These are phyloP conservation scores for Copromyces sp. DNA, from an alignment of 495 filamentous ascomycete species.

Conservation along the genomic window DNA sequence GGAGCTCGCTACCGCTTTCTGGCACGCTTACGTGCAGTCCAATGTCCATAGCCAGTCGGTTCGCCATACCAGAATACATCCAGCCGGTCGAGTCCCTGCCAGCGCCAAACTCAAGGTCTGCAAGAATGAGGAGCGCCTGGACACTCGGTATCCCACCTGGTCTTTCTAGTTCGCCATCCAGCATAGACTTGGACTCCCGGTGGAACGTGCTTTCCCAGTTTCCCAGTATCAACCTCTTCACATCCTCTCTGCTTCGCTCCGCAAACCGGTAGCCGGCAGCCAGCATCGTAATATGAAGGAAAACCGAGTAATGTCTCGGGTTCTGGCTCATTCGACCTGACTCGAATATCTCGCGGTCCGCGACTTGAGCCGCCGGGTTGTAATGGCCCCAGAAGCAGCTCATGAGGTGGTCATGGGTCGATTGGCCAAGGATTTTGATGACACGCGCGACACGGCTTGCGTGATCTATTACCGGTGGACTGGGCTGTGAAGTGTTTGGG, in stretches of 20 bases:
- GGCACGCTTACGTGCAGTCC: conserved; percentile 39
- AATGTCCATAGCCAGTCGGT: conserved; percentile 40
- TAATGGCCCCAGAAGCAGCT: conserved; percentile 41
- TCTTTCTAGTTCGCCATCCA: conserved; percentile 40
- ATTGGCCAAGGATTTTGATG: conserved; percentile 30
- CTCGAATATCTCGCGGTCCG: conserved; percentile 39
- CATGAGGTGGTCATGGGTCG: conserved; percentile 44
- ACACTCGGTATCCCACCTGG: conserved; percentile 41
- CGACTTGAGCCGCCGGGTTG: conserved; percentile 35
- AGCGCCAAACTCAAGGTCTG: conserved; percentile 42
- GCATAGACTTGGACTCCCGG: conserved; percentile 41
- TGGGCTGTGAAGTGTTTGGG: conserved; percentile 4
- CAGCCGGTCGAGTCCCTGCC: conserved; percentile 42
- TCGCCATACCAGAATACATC: conserved; percentile 42
- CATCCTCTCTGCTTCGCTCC: conserved; percentile 36
- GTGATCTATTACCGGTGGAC: conserved; percentile 23
- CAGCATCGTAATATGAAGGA: conserved; percentile 43
- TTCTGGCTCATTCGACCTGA: conserved; percentile 35
- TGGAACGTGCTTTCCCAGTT: conserved; percentile 43
- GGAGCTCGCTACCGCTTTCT: conserved; percentile 30
- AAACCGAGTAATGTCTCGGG: conserved; percentile 37
- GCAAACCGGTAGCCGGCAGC: conserved; percentile 42
- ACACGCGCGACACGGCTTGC: conserved; percentile 32
- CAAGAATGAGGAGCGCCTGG: conserved; percentile 39
- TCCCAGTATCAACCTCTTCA: conserved; percentile 34